Conservation (phyloP, 129 eudicot species). For the Tanacetum coccineum region DNA sequence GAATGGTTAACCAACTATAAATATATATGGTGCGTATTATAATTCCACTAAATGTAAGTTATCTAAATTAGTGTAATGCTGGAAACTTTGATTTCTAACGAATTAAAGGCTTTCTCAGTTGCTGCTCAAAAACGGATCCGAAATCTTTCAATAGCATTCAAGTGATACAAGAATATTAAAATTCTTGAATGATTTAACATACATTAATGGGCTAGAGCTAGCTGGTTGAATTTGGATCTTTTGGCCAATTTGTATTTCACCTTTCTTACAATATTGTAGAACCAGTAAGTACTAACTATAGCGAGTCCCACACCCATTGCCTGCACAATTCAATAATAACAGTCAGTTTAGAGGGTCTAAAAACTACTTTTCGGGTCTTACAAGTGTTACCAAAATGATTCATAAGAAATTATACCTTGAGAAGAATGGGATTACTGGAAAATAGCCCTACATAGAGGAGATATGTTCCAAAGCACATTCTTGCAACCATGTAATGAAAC, state of each 20-base stretch:
- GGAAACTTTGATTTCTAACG: slow-evolving; percentile 15
- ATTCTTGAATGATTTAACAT: neutral
- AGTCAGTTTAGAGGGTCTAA: too few species aligned
- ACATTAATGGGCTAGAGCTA: slow-evolving; percentile 14
- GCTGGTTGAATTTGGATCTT: slow-evolving; percentile 34
- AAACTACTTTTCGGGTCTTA: neutral
- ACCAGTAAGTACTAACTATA: too few species aligned
- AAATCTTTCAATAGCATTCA: neutral
- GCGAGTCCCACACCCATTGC: slow-evolving; percentile 65
- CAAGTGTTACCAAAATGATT: neutral
- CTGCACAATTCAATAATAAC: slow-evolving; percentile 30
- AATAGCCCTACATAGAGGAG: slow-evolving; percentile 63
- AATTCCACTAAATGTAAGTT: slow-evolving; percentile 3
- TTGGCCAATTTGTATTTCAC: slow-evolving; percentile 14
- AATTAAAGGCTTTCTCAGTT: slow-evolving; percentile 5
- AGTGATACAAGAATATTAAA: neutral
- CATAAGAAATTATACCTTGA: slow-evolving; percentile 20
- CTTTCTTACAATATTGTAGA: too few species aligned
- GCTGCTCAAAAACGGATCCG: neutral
- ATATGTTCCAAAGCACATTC: slow-evolving; percentile 85
- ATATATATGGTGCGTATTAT: slow-evolving; percentile 5
- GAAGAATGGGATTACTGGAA: slow-evolving; percentile 63
- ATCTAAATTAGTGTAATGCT: slow-evolving; percentile 16
- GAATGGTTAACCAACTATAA: slow-evolving; percentile 39
- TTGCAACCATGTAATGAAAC: slow-evolving; percentile 63